phyloP scores from a whole-genome alignment of 805 yeast genomes.

The Candida nemodendra region DNA sequence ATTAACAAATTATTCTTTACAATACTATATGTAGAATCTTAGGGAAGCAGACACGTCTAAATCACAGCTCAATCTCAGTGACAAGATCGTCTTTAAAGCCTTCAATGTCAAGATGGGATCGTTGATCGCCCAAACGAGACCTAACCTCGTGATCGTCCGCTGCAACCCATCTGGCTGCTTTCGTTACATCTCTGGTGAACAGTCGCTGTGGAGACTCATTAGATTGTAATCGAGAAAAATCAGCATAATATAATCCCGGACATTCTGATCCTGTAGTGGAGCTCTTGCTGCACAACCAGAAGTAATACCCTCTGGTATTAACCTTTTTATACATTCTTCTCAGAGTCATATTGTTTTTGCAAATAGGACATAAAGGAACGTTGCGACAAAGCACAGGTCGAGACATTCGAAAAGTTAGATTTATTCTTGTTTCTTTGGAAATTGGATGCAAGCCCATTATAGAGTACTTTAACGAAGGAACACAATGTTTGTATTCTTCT shows the following conservation, averaged over 20 bases:
- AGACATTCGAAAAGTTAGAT: slow-evolving; percentile 63
- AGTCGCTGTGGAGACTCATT: slow-evolving; percentile 1
- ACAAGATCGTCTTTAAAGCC: too few relatives aligned
- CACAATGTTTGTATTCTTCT: slow-evolving; percentile 68
- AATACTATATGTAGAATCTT: too few relatives aligned
- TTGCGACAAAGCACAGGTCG: slow-evolving; percentile 36
- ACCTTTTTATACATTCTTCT: slow-evolving; percentile 53
- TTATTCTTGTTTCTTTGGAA: slow-evolving; percentile 53
- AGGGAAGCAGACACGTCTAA: too few relatives aligned
- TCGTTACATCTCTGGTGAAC: slow-evolving; percentile 32
- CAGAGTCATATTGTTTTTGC: slow-evolving; percentile 47
- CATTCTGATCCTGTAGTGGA: slow-evolving; percentile 46
- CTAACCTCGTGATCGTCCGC: slow-evolving; percentile 35
- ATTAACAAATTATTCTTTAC: too few relatives aligned
- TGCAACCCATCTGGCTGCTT: slow-evolving; percentile 47
- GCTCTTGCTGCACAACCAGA: slow-evolving; percentile 61
- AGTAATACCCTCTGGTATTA: slow-evolving; percentile 51
- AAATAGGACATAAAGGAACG: slow-evolving; percentile 43
- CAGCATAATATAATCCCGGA: slow-evolving; percentile 49
- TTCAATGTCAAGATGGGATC: too few relatives aligned
- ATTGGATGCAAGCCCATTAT: slow-evolving; percentile 40
- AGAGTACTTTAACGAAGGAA: slow-evolving; percentile 45
- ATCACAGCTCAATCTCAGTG: too few relatives aligned
- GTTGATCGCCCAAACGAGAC: too few relatives aligned
- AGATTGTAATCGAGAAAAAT: slow-evolving; percentile 36